Evolutionary conservation across 352 stramenopile species (phyloP), one percentile per base, ranked within the genome.

Genomic region (Pilasporangium apinafurcum): DNA sequence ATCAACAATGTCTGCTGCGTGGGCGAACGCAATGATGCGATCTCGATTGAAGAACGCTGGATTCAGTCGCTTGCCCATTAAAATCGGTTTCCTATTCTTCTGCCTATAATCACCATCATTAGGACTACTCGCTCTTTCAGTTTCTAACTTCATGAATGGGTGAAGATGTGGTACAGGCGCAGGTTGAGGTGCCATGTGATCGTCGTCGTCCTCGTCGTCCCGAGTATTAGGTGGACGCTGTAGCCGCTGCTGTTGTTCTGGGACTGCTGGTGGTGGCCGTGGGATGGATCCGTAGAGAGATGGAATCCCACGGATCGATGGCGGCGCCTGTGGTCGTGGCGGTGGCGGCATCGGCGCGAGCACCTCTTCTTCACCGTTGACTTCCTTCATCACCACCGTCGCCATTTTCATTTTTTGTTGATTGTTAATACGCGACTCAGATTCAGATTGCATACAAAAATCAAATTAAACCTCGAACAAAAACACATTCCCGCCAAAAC

Each of bases 301-400:
- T n/a, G n/a, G n/a, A n/a, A 56, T 20, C 24, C 14, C 34, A 35
- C 36, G 46, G 5, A 42, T 13, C 30, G 55, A 26, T 5, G 65
- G 68, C 17, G 53, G 68, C 16, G 59, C 34, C 18, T 67, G 59
- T 1, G 74, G 74, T 0, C 47, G 54, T 18, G 74, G 70, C 2
- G 65, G 68, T 10, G 70, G 74, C 8, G 70, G 56, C 58, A 86
- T 65, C 16, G 68, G 68, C 48, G 63, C 59, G n/a, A 85, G 43
- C 42, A 64, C 44, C 31, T 80, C 66, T 22, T 72, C 62, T n/a
- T n/a, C n/a, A n/a, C n/a, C n/a, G n/a, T n/a, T n/a, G n/a, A n/a
- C n/a, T n/a, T n/a, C n/a, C n/a, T n/a, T n/a, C n/a, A n/a, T n/a
- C n/a, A n/a, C n/a, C n/a, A n/a, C n/a, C n/a, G n/a, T n/a, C n/a